These are phyloP conservation scores for Fusarium citri DNA, from an alignment of 2,329 filamentous ascomycete species.

Conservation along the genomic window DNA sequence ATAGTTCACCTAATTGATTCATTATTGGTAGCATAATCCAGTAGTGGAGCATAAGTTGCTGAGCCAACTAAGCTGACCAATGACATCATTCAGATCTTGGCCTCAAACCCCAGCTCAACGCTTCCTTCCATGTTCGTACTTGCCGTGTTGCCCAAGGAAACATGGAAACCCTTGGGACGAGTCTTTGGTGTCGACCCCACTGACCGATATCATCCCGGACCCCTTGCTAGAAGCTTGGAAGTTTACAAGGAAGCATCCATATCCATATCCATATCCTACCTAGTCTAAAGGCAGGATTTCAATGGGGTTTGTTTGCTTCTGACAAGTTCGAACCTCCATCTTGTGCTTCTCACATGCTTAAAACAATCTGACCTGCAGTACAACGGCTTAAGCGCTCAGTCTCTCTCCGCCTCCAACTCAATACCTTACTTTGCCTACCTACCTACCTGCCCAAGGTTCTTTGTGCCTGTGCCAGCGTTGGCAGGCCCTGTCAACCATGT, in stretches of 20 bases:
- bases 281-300: neutral
- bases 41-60: constrained; percentile 42
- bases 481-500: constrained; percentile 34
- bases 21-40: neutral
- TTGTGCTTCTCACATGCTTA: constrained; percentile 20
- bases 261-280: neutral
- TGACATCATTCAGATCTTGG: constrained; percentile 44
- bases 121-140: constrained; percentile 26
- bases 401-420: neutral
- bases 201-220: constrained; percentile 27
- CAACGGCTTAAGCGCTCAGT: constrained; percentile 15
- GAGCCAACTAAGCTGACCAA: constrained; percentile 45
- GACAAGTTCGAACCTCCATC: constrained; percentile 5
- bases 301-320: constrained; percentile 7
- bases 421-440: neutral
- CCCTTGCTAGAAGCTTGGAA: constrained; percentile 31
- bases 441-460: neutral
- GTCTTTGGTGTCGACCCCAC: constrained; percentile 33
- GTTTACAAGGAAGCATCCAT: constrained; percentile 23
- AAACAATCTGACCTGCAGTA: constrained; percentile 23
- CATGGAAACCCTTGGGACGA: constrained; percentile 12
- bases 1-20: neutral
- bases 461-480: neutral
- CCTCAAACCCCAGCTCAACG: constrained; percentile 9
- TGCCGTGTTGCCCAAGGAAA: constrained; percentile 30